Percentiles rank a stretch among this genome's conserved stretches.
These are phyloP conservation scores for Alnus glutinosa DNA, from an alignment of 306 rosid genomes.

Conservation along the genomic window DNA sequence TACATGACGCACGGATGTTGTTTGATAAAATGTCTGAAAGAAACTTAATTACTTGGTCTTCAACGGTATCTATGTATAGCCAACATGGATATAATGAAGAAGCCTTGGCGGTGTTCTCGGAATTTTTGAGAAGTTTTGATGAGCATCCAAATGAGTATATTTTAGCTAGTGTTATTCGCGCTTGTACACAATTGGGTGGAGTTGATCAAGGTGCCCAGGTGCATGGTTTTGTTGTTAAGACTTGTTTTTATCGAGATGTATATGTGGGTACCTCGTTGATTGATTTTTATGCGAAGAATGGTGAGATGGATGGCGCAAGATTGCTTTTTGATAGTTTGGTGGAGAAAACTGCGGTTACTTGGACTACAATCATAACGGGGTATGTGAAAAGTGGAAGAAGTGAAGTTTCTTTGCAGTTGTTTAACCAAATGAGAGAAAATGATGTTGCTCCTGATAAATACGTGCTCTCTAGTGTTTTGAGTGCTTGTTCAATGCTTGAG, in stretches of 20 bases:
- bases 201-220: conserved; percentile 53
- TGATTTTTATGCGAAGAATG: conserved; percentile 65
- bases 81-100: conserved; percentile 44
- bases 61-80: conserved; percentile 77
- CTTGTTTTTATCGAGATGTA: conserved; percentile 63
- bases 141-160: conserved; percentile 65
- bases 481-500: conserved; percentile 69
- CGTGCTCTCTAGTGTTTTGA: conserved; percentile 75
- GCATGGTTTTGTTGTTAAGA: conserved; percentile 60
- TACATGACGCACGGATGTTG: conserved; percentile 55
- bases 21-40: conserved; percentile 67
- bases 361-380: conserved; percentile 79
- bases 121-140: conserved; percentile 44
- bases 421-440: conserved; percentile 58
- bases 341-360: conserved; percentile 61
- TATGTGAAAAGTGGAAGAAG: conserved; percentile 64
- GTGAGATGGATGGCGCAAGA: conserved; percentile 60
- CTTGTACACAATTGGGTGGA: conserved; percentile 60
- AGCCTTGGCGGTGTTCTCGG: conserved; percentile 54
- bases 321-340: conserved; percentile 59
- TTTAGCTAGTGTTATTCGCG: conserved; percentile 65
- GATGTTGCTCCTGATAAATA: conserved; percentile 59
- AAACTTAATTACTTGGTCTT: conserved; percentile 75
- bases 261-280: conserved; percentile 85
- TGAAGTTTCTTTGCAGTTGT: conserved; percentile 66